Base-by-base conservation (phyloP, 305 asterid genomes). In the Solanum hybrid region DNA sequence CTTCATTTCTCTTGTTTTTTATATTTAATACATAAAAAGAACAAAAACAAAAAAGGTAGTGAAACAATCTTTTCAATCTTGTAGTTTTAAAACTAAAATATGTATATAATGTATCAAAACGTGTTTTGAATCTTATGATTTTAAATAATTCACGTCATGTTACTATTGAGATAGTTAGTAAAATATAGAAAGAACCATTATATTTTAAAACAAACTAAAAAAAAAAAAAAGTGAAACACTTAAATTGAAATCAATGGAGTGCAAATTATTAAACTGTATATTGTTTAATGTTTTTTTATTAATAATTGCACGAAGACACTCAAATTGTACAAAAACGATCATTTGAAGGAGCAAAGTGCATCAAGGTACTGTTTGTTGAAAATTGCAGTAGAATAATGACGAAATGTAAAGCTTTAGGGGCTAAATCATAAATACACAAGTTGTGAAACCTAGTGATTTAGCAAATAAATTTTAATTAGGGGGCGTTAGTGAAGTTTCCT, bases 121-220 rank as follows among this genome's bases (percentile, higher is more conserved):
- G 11, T 57, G 69, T 14, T 46, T 46, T 14, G 61, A 46, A 46
- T 46, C 22, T 46, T 5, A 46, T 46, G 64, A 14, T 46, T 46
- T 46, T 46, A 46, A 0, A 46, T 14, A 46, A 46, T 14, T 5
- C 0, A 46, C 8, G 22, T 46, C 64, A 46, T 0, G 20, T 46
- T 20, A 46, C 8, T 46, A 46, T 46, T 46, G 61, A 46, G 69
- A 5, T 51, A 18, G 24, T 57, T 57, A 18, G 67, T 1, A 57
- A 57, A 18, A 57, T 20, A 57, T 57, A 1, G 3, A 51, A 51
- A 2, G 67, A 16, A 6, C 8, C 67, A 51, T 57, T 57, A 18
- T 57, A 57, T 57, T 57, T 18, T 20, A 20, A 20, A 57, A 46
- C 3, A 14, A 14, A 24, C 8, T 46, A 14, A 46, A 46, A 46